Evolutionary conservation across 352 stramenopile species (phyloP), one percentile per base, ranked within the genome.

Genomic region (Phytophthora cryptogea): DNA sequence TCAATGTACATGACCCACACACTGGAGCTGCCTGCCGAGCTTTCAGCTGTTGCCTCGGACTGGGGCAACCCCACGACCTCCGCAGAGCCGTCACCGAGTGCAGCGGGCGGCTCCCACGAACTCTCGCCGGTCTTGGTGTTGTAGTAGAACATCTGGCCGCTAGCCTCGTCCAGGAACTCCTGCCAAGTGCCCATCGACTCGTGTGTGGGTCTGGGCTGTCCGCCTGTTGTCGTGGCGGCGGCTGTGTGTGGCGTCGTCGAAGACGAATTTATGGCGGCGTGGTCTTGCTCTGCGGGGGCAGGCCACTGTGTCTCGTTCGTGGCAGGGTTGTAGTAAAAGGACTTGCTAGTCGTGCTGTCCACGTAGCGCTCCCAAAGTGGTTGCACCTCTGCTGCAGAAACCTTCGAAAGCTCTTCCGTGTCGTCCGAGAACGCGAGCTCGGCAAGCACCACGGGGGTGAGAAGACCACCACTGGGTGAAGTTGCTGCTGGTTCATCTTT

Each of bases 81-180:
- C 40, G 28, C 8, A 33, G 40, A 40, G 8, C 33, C 33, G 56
- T 55, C 61, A 28, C 10, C 16, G 11, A 57, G 59, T 20, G 43
- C 59, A 1, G 26, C 1, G 1, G 80, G 83, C 20, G 46, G 39
- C 17, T 74, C 71, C 85, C 85, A 94, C 31, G 77, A 74, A 45
- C 77, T 83, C 59, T 86, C 80, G 10, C 76, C 69, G 0, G 83
- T 90, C 40, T 44, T 49, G 47, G 59, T 46, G 62, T 92, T 92
- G 68, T 88, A 89, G 66, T 92, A 92, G 54, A 85, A 94, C 37
- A 66, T 63, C 27, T 79, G 69, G 6, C 76, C 69, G n/a, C 60
- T 86, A 10, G 64, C 66, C 7, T 78, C 53, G 47, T 94, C 83
- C 41, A 89, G 62, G 42, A 86, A 83, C 41, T 71, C 72, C 39